Conservation (phyloP, 192 early-diverging fungal species). For the Haplosporangium gracile region DNA sequence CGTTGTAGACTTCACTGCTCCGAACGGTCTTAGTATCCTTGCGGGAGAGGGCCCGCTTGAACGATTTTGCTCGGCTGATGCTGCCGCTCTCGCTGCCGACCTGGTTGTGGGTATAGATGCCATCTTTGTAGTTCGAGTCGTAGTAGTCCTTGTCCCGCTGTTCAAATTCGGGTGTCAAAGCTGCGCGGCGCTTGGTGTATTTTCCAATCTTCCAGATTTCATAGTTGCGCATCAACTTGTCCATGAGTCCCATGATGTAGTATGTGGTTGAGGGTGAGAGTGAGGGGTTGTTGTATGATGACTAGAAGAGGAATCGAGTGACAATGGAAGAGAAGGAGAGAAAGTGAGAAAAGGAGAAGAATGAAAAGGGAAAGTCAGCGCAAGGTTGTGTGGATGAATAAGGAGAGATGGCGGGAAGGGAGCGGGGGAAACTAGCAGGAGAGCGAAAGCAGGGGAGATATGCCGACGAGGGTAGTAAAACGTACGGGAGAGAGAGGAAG, state of each 20-base stretch:
- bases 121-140: conserved; percentile 57
- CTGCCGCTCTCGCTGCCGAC: conserved; percentile 19
- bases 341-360: background rate
- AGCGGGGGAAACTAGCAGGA: background rate
- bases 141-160: conserved; percentile 61
- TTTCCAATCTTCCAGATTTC: conserved; percentile 65
- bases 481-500: background rate
- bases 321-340: background rate
- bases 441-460: background rate
- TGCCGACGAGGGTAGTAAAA: background rate
- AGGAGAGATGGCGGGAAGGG: conserved; percentile 5
- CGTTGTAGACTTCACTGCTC: conserved; percentile 55
- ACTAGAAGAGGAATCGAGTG: background rate
- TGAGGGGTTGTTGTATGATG: background rate
- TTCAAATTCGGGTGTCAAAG: conserved; percentile 61
- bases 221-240: conserved; percentile 63
- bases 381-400: background rate
- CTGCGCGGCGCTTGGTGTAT: conserved; percentile 57
- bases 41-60: conserved; percentile 32
- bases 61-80: conserved; percentile 29
- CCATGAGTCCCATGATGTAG: conserved; percentile 57
- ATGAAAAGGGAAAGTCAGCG: background rate
- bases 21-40: conserved; percentile 45
- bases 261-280: background rate
- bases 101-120: conserved; percentile 53